Evolutionary conservation across 2,329 filamentous ascomycete species (phyloP).

Genomic region (Xylariales sp.): DNA sequence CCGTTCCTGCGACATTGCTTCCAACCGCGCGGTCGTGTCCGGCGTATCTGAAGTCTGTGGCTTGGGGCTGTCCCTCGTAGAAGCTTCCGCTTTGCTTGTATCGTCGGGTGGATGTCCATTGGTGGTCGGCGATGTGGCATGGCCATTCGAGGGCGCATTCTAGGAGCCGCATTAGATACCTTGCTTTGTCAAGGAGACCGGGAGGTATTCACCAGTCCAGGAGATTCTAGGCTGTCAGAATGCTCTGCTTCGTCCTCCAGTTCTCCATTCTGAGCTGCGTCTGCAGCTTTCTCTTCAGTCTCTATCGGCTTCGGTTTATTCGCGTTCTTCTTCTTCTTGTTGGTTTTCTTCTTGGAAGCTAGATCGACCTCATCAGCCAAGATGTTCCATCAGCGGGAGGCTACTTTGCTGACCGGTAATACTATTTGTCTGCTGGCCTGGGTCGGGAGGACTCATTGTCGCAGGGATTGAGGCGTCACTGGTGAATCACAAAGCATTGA

Average conservation of each 20-base stretch:
- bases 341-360: slow-evolving; percentile 52
- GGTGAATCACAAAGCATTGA: slow-evolving; percentile 11
- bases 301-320: slow-evolving; percentile 39
- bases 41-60: slow-evolving; percentile 18
- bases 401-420: no score
- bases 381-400: no score
- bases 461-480: slow-evolving; percentile 14
- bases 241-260: slow-evolving; percentile 27
- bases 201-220: slow-evolving; percentile 25
- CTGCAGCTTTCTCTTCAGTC: slow-evolving; percentile 21
- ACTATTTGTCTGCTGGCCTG: slow-evolving; percentile 22
- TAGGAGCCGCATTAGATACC: slow-evolving; percentile 16
- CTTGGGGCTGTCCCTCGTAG: background rate
- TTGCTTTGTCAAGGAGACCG: background rate
- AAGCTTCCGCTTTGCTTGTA: slow-evolving; percentile 7
- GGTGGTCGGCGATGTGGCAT: slow-evolving; percentile 30
- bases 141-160: slow-evolving; percentile 27
- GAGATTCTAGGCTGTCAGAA: slow-evolving; percentile 41
- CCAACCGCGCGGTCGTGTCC: slow-evolving; percentile 52
- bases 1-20: slow-evolving; percentile 76
- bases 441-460: slow-evolving; percentile 27
- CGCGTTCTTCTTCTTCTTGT: slow-evolving; percentile 55
- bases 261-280: slow-evolving; percentile 21
- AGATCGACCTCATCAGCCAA: slow-evolving; percentile 16
- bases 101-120: slow-evolving; percentile 30